These are phyloP conservation scores for Clitopilus passeckerianus DNA, from an alignment of 768 basidiomycete genomes.

Conservation along the genomic window DNA sequence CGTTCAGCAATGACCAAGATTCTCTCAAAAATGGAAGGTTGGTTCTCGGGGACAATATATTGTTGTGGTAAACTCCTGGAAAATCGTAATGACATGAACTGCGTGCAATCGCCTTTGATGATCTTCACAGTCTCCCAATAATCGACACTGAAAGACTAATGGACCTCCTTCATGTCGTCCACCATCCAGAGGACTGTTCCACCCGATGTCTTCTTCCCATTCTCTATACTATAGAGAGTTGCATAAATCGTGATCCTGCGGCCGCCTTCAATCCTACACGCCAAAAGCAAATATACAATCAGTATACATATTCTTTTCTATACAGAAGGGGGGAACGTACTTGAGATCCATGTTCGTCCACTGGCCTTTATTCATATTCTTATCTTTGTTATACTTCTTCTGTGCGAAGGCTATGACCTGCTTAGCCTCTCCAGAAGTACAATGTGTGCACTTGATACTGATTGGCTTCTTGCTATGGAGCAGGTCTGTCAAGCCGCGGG, in stretches of 20 bases:
- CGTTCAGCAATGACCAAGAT: too few species aligned
- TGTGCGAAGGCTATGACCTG: background rate
- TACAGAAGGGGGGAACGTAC: background rate
- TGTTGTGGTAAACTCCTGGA: too few species aligned
- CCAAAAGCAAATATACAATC: background rate
- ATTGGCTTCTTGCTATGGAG: background rate
- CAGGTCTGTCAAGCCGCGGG: background rate
- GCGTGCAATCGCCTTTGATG: too few species aligned
- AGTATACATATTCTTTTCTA: background rate
- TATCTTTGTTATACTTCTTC: background rate
- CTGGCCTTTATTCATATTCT: background rate
- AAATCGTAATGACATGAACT: too few species aligned
- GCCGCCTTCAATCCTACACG: background rate
- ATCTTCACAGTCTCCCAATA: too few species aligned
- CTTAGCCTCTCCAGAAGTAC: background rate
- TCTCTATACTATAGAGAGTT: background rate
- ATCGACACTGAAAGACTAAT: background rate
- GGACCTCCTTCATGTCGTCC: background rate
- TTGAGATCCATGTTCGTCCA: background rate
- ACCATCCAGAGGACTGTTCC: background rate
- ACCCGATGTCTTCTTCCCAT: background rate
- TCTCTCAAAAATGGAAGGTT: too few species aligned
- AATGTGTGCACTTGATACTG: background rate
- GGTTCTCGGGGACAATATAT: too few species aligned
- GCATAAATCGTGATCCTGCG: background rate